Base-by-base conservation (phyloP, 495 filamentous ascomycete genomes). In the Talaromyces liani region DNA sequence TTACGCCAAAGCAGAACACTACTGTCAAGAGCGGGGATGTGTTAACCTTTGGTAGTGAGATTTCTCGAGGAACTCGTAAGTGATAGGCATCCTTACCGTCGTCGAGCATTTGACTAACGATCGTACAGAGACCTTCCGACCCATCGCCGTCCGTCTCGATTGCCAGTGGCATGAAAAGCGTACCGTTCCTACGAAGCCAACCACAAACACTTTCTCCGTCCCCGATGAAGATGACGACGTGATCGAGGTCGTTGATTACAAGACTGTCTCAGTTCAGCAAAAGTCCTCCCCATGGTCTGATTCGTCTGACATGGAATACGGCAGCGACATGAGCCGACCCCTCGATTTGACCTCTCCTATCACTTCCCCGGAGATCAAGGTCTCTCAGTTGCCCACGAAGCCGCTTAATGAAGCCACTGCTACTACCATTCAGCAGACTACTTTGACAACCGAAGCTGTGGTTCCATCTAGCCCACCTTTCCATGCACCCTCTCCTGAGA, bases 41-140 rank as follows among this genome's bases (percentile, higher is more conserved):
- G 3, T 64, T 87, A n/a, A 80, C 75, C 14, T 86, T 87, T 67
- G 84, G 84, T 8, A 70, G 77, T 8, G 74, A 81, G 60, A 81
- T 87, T 1, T 77, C 80, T 53, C 82, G 82, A 64, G 82, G 79
- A 29, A 65, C 69, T 27, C 73, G 81, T 83, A 68, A 36, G 75
- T 73, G 14, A 29, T 25, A 12, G 14, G 18, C 14, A 24, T 14
- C n/a, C 41, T 20, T 47, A 18, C 14, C 16, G 12, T 49, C n/a
- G 6, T 60, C 5, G 18, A 41, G 20, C 29, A 12, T 24, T 24
- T 61, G 62, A 51, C 55, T 60, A 18, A 36, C 18, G 6, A 12
- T 22, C n/a, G 27, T 24, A 3, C 59, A 81, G 78, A 81, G 33
- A 72, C 70, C 0, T 81, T 76, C 49, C 70, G 70, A 10, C 76